Evolutionary conservation across 208 protist species (phyloP), one percentile per base, ranked within the genome.

Genomic region (Trypanosoma congolense): DNA sequence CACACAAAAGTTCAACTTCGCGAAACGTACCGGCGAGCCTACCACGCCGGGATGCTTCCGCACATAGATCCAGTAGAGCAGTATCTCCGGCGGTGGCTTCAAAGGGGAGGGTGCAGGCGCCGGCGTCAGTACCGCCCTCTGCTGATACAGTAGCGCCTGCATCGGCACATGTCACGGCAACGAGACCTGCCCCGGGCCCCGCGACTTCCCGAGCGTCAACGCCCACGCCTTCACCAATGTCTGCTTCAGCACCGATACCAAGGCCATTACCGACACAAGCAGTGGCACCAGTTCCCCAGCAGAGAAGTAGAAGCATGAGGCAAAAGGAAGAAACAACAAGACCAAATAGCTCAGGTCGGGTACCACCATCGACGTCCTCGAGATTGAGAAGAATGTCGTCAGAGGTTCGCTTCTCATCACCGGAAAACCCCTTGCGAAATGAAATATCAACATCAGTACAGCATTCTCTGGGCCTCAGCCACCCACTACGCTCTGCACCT

Each of bases 401-500:
- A 14, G n/a, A 31, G 4, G 4, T 3, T 9, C 28, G 33, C 35
- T 0, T n/a, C 2, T 19, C n/a, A 19, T 44, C 42, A 14, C 43
- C 28, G 24, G n/a, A 44, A 14, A 44, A 53, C 24, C 33, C n/a
- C 0, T n/a, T 41, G 19, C 48, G 29, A 40, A 14, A 1, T 2
- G 38, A 42, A 3, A 22, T 16, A 12, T 4, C 25, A 47, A 40
- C 4, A 18, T 21, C 9, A 8, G 9, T 48, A 21, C 26, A 26
- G 0, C 16, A 12, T 12, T 40, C 33, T 46, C 19, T n/a, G 25
- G 22, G 26, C 49, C 2, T 30, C 10, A 50, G 25, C 29, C 5
- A 4, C 26, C 35, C 46, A 12, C 36, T 49, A 42, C 57, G 48
- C 35, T n/a, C 31, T 33, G 24, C 16, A 22, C 56, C 44, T 40